These are phyloP conservation scores for Erysimum cheiranthoides DNA, from an alignment of 345 rosid genomes.

Conservation along the genomic window DNA sequence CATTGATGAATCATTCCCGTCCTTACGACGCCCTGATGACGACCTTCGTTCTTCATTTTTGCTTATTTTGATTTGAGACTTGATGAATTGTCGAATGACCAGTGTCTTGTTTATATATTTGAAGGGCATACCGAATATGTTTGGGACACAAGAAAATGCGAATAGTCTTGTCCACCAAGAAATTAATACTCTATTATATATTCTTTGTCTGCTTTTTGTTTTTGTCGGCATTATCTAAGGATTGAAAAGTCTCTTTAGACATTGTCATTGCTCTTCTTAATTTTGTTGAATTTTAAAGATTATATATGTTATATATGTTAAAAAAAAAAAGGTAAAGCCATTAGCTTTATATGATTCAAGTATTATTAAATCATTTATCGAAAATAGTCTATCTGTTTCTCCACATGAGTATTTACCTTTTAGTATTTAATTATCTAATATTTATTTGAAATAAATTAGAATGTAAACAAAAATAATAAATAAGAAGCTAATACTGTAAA, in stretches of 20 bases:
- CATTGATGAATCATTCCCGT: conserved; percentile 19
- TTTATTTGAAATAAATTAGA: too few species aligned
- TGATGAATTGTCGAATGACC: neutral
- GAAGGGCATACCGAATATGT: neutral
- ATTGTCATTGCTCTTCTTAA: neutral
- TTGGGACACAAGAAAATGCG: conserved; percentile 28
- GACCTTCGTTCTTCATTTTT: conserved; percentile 40
- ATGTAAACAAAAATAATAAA: too few species aligned
- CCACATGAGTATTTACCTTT: too few species aligned
- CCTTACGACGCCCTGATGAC: conserved; percentile 31
- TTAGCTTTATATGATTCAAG: too few species aligned
- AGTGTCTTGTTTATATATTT: conserved; percentile 4
- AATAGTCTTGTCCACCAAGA: conserved; percentile 32
- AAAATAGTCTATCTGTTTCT: too few species aligned
- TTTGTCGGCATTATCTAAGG: neutral
- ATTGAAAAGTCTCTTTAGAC: neutral
- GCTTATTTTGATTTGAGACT: neutral
- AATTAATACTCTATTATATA: neutral
- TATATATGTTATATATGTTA: too few species aligned
- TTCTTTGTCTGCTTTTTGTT: neutral
- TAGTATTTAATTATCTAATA: too few species aligned
- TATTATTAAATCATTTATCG: too few species aligned
- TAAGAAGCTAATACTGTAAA: too few species aligned
- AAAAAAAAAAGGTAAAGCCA: too few species aligned
- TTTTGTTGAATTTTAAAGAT: too few species aligned